phyloP scores from a whole-genome alignment of 2,329 filamentous ascomycete species.

The Penicillium sp. region DNA sequence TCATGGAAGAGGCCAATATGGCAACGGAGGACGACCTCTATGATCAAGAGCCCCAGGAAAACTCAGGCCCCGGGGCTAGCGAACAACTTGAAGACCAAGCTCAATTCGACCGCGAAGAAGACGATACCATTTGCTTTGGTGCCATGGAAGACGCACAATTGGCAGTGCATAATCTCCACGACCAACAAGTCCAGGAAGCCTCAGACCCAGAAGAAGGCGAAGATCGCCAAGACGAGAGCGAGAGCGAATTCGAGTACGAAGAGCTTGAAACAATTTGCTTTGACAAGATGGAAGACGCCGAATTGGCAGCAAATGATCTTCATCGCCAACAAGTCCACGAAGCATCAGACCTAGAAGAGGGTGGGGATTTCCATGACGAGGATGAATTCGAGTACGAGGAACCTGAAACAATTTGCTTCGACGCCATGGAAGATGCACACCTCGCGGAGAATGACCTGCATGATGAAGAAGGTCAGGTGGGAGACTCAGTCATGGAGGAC shows the following conservation, averaged over 20 bases:
- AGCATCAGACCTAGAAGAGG: neutral
- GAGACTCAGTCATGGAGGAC: neutral
- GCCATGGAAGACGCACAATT: slow-evolving; percentile 4
- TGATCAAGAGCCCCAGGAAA: neutral
- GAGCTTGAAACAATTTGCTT: slow-evolving; percentile 12
- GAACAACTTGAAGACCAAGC: neutral
- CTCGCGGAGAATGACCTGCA: neutral
- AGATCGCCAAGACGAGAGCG: neutral
- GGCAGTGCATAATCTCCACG: neutral
- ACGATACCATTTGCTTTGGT: slow-evolving; percentile 7
- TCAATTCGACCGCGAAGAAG: slow-evolving; percentile 11
- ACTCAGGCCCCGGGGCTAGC: neutral
- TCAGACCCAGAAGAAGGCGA: neutral
- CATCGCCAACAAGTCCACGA: neutral
- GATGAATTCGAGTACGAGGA: slow-evolving; percentile 9
- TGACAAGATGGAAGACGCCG: slow-evolving; percentile 2
- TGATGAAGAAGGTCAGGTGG: neutral
- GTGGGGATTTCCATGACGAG: neutral
- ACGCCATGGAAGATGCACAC: slow-evolving; percentile 2
- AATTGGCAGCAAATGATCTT: neutral
- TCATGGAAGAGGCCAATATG: slow-evolving; percentile 1
- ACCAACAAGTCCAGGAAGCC: neutral
- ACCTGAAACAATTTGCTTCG: slow-evolving; percentile 7
- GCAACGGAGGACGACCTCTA: neutral
- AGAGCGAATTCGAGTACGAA: slow-evolving; percentile 1